A percentile compares a stretch with the other conserved stretches of the same genome.
Conservation (phyloP, 1,284 basidiomycete species). For the Meira miltonrushii region DNA sequence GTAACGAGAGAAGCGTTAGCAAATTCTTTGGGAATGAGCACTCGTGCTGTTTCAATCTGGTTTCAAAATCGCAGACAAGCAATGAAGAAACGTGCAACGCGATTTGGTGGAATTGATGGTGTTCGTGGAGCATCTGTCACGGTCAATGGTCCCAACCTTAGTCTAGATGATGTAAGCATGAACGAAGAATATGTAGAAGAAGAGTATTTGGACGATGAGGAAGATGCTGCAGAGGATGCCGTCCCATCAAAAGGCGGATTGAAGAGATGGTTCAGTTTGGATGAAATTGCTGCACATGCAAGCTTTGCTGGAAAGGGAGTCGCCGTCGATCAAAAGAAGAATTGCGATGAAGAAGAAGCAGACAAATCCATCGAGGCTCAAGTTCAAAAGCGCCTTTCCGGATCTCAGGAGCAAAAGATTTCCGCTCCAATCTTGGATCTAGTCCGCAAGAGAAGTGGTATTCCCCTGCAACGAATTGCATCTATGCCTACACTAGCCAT, state of each 20-base stretch:
- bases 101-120: slow-evolving; percentile 18
- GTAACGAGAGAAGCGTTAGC: slow-evolving; percentile 39
- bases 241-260: neutral
- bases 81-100: slow-evolving; percentile 47
- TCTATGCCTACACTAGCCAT: slow-evolving; percentile 6
- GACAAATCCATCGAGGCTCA: neutral
- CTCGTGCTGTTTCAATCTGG: slow-evolving; percentile 44
- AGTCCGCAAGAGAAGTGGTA: neutral
- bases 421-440: slow-evolving; percentile 5
- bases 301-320: neutral
- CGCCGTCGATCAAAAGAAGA: neutral
- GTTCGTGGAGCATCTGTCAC: slow-evolving; percentile 4
- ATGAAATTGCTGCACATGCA: slow-evolving; percentile 7
- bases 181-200: neutral
- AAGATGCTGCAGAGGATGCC: neutral
- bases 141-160: neutral
- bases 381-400: neutral
- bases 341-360: neutral
- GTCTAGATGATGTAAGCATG: neutral
- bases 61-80: slow-evolving; percentile 50
- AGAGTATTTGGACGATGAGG: neutral
- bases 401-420: neutral
- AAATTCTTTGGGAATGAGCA: slow-evolving; percentile 36
- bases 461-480: neutral
- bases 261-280: slow-evolving; percentile 11